Conservation (phyloP, 75 land plant species). For the Adiantum capillusveneris region DNA sequence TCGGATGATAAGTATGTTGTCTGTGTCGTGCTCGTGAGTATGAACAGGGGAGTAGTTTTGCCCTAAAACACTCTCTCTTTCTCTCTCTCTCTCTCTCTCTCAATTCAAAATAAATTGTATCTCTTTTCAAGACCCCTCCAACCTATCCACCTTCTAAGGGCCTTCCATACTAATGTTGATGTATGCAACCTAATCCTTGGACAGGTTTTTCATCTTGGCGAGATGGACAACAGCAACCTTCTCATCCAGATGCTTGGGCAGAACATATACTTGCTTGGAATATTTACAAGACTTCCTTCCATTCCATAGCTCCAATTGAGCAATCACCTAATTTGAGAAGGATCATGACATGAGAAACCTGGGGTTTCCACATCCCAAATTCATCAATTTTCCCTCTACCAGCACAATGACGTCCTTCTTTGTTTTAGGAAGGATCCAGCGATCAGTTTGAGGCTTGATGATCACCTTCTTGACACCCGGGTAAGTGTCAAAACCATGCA, state of each 20-base stretch:
- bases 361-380: conserved; percentile 93
- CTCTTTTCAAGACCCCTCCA: too few species aligned
- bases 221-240: conserved; percentile 73
- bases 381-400: conserved; percentile 90
- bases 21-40: too few species aligned
- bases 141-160: too few species aligned
- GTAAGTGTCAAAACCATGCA: conserved; percentile 67
- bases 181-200: conserved; percentile 60
- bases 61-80: too few species aligned
- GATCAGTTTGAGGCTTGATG: too few species aligned
- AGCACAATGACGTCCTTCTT: conserved; percentile 72
- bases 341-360: too few species aligned
- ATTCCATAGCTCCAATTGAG: conserved; percentile 89
- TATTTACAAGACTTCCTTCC: conserved; percentile 69
- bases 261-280: conserved; percentile 83
- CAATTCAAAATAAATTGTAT: too few species aligned
- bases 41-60: too few species aligned
- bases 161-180: conserved; percentile 67
- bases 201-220: conserved; percentile 71
- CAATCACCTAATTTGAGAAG: too few species aligned
- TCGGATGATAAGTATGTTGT: too few species aligned
- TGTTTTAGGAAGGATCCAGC: conserved; percentile 91
- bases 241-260: conserved; percentile 93
- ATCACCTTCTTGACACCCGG: conserved; percentile 80
- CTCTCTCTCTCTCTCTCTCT: too few species aligned